Evolutionary conservation across 768 basidiomycete species (phyloP).

Genomic region (Fibroporia radiculosa): DNA sequence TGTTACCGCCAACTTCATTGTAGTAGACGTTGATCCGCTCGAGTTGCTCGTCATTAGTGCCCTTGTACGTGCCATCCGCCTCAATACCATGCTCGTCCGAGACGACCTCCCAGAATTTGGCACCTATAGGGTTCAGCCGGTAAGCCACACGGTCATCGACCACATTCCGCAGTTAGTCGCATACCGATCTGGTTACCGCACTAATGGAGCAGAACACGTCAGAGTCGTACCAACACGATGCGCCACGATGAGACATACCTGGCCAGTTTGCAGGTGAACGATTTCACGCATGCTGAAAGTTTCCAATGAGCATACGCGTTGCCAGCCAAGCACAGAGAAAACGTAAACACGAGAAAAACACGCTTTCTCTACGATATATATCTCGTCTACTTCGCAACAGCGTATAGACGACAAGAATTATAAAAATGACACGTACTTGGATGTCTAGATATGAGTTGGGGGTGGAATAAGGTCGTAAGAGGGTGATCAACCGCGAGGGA

Average conservation of each 20-base stretch:
- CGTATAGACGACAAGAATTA: not conserved
- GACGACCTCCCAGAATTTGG: constrained; percentile 97
- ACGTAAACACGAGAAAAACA: constrained; percentile 13
- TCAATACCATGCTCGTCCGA: constrained; percentile 98
- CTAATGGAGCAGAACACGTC: constrained; percentile 31
- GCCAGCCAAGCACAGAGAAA: constrained; percentile 2
- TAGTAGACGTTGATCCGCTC: constrained; percentile 98
- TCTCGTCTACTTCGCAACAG: not conserved
- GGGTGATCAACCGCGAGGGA: constrained; percentile 20
- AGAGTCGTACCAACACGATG: constrained; percentile 5
- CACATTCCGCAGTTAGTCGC: constrained; percentile 28
- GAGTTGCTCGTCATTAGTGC: constrained; percentile 89
- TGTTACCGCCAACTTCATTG: constrained; percentile 91
- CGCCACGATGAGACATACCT: constrained; percentile 45
- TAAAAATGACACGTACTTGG: constrained; percentile 21
- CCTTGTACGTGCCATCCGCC: constrained; percentile 88
- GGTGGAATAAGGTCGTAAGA: constrained; percentile 18
- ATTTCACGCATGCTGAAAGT: constrained; percentile 90
- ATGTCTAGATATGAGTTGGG: constrained; percentile 17
- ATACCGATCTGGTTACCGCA: constrained; percentile 99
- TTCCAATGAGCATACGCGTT: constrained; percentile 10
- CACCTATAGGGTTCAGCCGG: too few species aligned
- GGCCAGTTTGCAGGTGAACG: constrained; percentile 98
- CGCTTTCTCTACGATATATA: constrained; percentile 5
- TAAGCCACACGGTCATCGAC: constrained; percentile 1